These are phyloP conservation scores for Gnomoniopsis sp. DNA, from an alignment of 2,329 filamentous ascomycete genomes.

Conservation along the genomic window DNA sequence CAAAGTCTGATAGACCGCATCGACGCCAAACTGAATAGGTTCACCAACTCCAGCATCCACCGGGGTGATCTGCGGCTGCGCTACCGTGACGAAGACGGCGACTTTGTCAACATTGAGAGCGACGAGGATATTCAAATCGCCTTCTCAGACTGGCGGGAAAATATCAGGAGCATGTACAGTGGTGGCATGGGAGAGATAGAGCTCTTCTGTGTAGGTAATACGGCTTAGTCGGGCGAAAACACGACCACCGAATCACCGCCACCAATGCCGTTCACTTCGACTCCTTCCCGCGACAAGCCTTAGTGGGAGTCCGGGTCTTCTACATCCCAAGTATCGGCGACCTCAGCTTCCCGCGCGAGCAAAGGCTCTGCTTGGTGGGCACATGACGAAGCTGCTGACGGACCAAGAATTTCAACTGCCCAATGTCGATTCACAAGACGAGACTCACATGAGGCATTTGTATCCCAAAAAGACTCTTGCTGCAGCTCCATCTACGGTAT, in stretches of 20 bases:
- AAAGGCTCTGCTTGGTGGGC: conserved; percentile 6
- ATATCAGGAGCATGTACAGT: conserved; percentile 50
- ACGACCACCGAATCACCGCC: conserved; percentile 5
- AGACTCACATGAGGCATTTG: not conserved
- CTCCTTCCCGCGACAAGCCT: not conserved
- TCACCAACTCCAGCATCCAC: conserved; percentile 79
- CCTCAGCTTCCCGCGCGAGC: not conserved
- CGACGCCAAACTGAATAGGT: conserved; percentile 87
- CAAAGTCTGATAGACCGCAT: conserved; percentile 92
- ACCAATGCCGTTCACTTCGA: not conserved
- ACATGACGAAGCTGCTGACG: not conserved
- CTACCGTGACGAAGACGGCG: conserved; percentile 88
- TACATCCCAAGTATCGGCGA: not conserved
- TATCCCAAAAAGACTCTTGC: not conserved
- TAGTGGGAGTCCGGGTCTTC: not conserved
- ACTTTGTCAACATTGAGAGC: conserved; percentile 88
- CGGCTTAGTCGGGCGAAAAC: conserved; percentile 18
- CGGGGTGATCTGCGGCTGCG: conserved; percentile 80
- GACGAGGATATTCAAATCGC: conserved; percentile 97
- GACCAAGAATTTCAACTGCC: not conserved
- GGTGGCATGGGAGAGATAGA: conserved; percentile 86
- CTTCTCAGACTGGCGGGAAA: conserved; percentile 90
- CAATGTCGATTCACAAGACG: not conserved
- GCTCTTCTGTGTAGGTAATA: conserved; percentile 68
- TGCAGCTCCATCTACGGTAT: not conserved